These are phyloP conservation scores for Lactifluus pinguis DNA, from an alignment of 768 basidiomycete species.

Conservation along the genomic window DNA sequence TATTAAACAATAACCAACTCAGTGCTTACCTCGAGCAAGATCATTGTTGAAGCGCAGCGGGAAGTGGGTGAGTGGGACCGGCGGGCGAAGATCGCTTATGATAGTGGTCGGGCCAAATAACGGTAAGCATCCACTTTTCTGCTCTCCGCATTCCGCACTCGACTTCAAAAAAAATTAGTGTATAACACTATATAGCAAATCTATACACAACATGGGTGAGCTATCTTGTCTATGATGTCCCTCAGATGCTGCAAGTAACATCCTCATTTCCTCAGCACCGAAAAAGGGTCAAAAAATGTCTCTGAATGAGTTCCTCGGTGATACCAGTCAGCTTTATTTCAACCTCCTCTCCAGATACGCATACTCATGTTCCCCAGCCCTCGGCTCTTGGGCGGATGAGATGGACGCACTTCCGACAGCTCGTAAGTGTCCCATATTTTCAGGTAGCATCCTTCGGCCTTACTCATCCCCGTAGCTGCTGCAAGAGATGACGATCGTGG, in stretches of 20 bases:
- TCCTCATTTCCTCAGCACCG: conserved; percentile 51
- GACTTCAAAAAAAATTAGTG: conserved; percentile 2
- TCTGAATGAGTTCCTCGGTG: conserved; percentile 86
- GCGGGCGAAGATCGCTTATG: background rate
- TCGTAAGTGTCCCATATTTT: conserved; percentile 51
- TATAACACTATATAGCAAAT: background rate
- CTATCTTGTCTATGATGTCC: conserved; percentile 1
- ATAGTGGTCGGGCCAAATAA: conserved; percentile 17
- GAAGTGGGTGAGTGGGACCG: background rate
- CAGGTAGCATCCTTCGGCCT: background rate
- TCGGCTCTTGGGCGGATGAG: conserved; percentile 98
- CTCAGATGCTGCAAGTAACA: background rate
- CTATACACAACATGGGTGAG: conserved; percentile 27
- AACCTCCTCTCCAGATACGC: conserved; percentile 16
- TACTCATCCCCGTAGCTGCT: conserved; percentile 42
- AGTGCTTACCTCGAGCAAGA: conserved; percentile 67
- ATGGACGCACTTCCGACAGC: conserved; percentile 90
- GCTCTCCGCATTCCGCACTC: conserved; percentile 4
- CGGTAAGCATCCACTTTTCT: conserved; percentile 19
- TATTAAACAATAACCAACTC: background rate
- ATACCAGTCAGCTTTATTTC: conserved; percentile 52
- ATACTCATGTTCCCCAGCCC: conserved; percentile 36
- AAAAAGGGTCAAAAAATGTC: conserved; percentile 90
- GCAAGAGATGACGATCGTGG: conserved; percentile 59
- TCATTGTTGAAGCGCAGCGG: conserved; percentile 40